A percentile compares a stretch with the other conserved stretches of the same genome.
phyloP scores from a whole-genome alignment of 345 rosid genomes.

The Arabidopsis arenosa region DNA sequence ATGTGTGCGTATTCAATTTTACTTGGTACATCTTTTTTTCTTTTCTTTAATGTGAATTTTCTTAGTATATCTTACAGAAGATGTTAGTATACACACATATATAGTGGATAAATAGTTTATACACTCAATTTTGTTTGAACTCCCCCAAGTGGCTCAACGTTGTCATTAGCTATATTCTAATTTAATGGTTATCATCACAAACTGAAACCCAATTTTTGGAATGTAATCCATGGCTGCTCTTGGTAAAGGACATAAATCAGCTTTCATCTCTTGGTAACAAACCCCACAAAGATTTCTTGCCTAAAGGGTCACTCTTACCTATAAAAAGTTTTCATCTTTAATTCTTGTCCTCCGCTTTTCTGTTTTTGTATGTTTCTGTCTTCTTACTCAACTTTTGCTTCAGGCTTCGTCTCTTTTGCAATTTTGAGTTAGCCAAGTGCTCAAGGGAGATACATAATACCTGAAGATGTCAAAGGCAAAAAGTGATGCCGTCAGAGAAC shows the following conservation, averaged over 20 bases:
- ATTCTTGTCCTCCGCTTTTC: slow-evolving; percentile 29
- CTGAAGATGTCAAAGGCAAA: slow-evolving; percentile 31
- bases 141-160: slow-evolving; percentile 23
- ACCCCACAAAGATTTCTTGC: slow-evolving; percentile 33
- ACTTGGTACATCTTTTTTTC: not conserved
- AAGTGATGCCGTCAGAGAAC: slow-evolving; percentile 35
- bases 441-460: slow-evolving; percentile 19
- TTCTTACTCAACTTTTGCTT: slow-evolving; percentile 37
- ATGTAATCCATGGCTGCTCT: slow-evolving; percentile 7
- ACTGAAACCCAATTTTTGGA: not conserved
- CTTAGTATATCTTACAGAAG: not conserved
- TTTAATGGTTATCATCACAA: slow-evolving; percentile 4
- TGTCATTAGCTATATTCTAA: slow-evolving; percentile 24
- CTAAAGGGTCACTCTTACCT: slow-evolving; percentile 25
- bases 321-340: slow-evolving; percentile 7
- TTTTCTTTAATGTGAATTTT: not conserved
- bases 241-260: slow-evolving; percentile 34
- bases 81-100: slow-evolving; percentile 17
- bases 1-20: slow-evolving; percentile 27
- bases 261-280: slow-evolving; percentile 33
- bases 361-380: slow-evolving; percentile 15
- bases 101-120: slow-evolving; percentile 10
- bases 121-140: slow-evolving; percentile 14
- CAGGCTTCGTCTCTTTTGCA: slow-evolving; percentile 43
- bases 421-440: slow-evolving; percentile 16